Percentiles rank a stretch among this genome's conserved stretches.
These are phyloP conservation scores for Exophiala sp. DNA, from an alignment of 2,329 filamentous ascomycete species.

Conservation along the genomic window DNA sequence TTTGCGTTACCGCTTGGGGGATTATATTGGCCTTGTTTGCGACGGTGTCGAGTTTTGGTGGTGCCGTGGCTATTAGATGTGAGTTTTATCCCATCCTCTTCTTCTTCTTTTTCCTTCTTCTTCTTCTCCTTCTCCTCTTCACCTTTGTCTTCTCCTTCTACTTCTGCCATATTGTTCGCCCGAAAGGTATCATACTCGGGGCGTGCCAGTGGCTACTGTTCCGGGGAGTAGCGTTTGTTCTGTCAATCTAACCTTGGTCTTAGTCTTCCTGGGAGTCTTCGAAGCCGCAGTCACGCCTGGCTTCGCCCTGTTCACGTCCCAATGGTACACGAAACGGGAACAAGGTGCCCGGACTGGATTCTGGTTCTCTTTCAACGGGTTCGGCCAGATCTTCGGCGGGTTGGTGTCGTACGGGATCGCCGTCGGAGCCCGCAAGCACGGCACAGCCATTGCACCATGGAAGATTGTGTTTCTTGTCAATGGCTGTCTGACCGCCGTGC, in stretches of 20 bases:
- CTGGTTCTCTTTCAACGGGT: slow-evolving; percentile 65
- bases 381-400: slow-evolving; percentile 59
- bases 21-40: slow-evolving; percentile 57
- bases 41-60: slow-evolving; percentile 54
- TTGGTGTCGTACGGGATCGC: slow-evolving; percentile 60
- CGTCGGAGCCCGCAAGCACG: slow-evolving; percentile 49
- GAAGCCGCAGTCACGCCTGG: slow-evolving; percentile 64
- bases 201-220: background rate
- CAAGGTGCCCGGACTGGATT: slow-evolving; percentile 58
- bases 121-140: too few species aligned
- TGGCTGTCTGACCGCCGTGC: slow-evolving; percentile 46
- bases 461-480: slow-evolving; percentile 56
- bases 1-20: slow-evolving; percentile 61
- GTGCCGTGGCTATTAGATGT: slow-evolving; percentile 56
- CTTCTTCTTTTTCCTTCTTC: background rate
- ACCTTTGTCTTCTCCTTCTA: background rate
- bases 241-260: too few species aligned
- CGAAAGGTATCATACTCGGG: background rate
- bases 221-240: background rate
- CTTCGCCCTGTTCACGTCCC: slow-evolving; percentile 61
- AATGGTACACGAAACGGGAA: slow-evolving; percentile 68
- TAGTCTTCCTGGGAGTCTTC: slow-evolving; percentile 49
- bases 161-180: background rate
- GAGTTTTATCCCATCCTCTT: slow-evolving; percentile 3
- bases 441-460: slow-evolving; percentile 57